Percentiles rank a stretch among this genome's conserved stretches.
phyloP scores from a whole-genome alignment of 2,329 filamentous ascomycete genomes.

The Pseudogymnoascus sp. region DNA sequence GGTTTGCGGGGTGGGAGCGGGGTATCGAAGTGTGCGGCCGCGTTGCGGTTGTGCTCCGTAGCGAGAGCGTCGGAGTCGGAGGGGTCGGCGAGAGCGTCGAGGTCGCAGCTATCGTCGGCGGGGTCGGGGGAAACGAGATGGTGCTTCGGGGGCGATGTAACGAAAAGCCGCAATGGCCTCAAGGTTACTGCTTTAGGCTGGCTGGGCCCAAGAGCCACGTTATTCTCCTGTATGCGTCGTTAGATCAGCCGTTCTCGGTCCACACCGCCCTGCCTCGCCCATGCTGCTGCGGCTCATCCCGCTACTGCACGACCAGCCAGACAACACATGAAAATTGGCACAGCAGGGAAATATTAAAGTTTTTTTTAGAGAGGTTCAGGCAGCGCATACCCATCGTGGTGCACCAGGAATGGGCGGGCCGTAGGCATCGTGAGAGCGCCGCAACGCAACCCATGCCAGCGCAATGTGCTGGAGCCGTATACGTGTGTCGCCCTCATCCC shows the following conservation, averaged over 20 bases:
- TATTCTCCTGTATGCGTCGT: slow-evolving; percentile 25
- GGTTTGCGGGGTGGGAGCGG: background rate
- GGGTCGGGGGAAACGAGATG: slow-evolving; percentile 15
- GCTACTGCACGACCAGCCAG: slow-evolving; percentile 27
- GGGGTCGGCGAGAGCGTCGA: slow-evolving; percentile 22
- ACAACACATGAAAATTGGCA: slow-evolving; percentile 16
- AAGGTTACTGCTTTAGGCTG: slow-evolving; percentile 22
- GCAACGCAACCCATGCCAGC: slow-evolving; percentile 28
- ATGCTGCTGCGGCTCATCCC: slow-evolving; percentile 21
- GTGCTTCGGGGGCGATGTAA: slow-evolving; percentile 17
- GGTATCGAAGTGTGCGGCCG: slow-evolving; percentile 5
- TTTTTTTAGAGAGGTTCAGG: background rate
- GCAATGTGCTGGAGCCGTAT: slow-evolving; percentile 30
- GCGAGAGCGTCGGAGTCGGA: slow-evolving; percentile 17
- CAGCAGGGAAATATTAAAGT: background rate
- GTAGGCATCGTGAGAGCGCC: slow-evolving; percentile 14
- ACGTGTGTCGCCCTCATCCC: slow-evolving; percentile 33
- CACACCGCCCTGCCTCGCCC: slow-evolving; percentile 22
- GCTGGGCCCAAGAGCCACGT: slow-evolving; percentile 23
- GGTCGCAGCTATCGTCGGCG: slow-evolving; percentile 18
- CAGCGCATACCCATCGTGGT: slow-evolving; percentile 1
- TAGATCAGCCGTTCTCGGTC: slow-evolving; percentile 26
- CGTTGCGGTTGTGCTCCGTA: background rate
- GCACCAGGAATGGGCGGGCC: background rate
- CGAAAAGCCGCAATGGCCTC: slow-evolving; percentile 21